phyloP scores from a whole-genome alignment of 306 rosid species.

The Vigna unguiculata region DNA sequence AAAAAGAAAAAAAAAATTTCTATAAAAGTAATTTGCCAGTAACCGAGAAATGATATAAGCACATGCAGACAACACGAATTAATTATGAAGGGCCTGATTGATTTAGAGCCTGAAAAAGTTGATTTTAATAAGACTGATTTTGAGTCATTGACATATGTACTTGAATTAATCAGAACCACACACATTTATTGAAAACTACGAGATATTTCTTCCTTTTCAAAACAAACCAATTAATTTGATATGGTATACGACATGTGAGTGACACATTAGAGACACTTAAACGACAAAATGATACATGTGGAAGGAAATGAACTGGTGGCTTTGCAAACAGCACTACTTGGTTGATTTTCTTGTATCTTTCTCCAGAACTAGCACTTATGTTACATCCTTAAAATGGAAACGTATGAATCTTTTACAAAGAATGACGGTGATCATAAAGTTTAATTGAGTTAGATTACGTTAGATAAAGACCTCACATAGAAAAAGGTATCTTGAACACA shows the following conservation, averaged over 20 bases:
- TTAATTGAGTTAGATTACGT: conserved; percentile 29
- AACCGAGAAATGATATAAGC: neutral
- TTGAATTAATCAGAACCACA: conserved; percentile 2
- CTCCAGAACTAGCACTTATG: conserved; percentile 27
- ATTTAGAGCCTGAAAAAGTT: neutral
- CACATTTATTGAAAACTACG: neutral
- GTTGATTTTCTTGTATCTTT: conserved; percentile 29
- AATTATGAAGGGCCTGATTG: neutral
- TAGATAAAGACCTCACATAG: conserved; percentile 52
- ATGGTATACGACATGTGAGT: neutral
- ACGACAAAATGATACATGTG: conserved; percentile 23
- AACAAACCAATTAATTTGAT: neutral
- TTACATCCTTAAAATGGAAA: conserved; percentile 29
- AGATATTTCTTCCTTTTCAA: neutral
- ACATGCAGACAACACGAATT: neutral
- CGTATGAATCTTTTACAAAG: conserved; percentile 39
- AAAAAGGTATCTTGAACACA: conserved; percentile 46
- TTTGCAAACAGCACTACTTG: conserved; percentile 33
- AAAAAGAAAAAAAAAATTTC: neutral
- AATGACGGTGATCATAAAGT: conserved; percentile 34
- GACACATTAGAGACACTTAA: conserved; percentile 30
- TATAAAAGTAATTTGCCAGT: neutral
- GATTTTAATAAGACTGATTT: neutral
- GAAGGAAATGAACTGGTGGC: conserved; percentile 21
- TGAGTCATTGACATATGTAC: neutral